A percentile compares a stretch with the other conserved stretches of the same genome.
These are phyloP conservation scores for Colletotrichum gigasporum DNA, from an alignment of 2,329 filamentous ascomycete genomes.

Conservation along the genomic window DNA sequence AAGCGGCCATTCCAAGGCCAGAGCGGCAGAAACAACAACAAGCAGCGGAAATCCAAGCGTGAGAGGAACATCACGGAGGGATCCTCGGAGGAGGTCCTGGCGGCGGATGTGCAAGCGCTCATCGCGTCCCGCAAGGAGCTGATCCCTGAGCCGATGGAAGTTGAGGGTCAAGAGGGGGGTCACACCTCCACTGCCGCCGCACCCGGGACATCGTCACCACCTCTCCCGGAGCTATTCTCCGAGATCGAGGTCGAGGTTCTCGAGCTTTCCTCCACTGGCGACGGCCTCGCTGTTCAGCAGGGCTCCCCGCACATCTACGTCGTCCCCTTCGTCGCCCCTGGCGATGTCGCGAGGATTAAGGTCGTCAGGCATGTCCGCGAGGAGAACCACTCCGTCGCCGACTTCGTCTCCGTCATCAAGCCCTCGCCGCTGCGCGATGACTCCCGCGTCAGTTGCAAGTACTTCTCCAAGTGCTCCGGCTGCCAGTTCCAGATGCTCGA, in stretches of 20 bases:
- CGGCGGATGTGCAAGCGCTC: conserved; percentile 68
- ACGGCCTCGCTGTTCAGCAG: conserved; percentile 81
- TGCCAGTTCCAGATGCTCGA: conserved; percentile 98
- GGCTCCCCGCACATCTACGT: conserved; percentile 77
- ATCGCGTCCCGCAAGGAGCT: conserved; percentile 52
- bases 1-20: conserved; percentile 32
- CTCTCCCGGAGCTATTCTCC: conserved; percentile 72
- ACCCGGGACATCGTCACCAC: conserved; percentile 11
- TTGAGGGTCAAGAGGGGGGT: conserved; percentile 33
- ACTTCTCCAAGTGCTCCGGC: conserved; percentile 88
- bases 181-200: conserved; percentile 33
- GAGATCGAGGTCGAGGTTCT: conserved; percentile 86
- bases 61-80: conserved; percentile 69
- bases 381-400: conserved; percentile 78
- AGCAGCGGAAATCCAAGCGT: conserved; percentile 64
- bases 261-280: conserved; percentile 89
- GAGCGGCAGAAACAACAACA: conserved; percentile 35
- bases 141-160: conserved; percentile 38
- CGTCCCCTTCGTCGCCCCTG: conserved; percentile 88
- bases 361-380: conserved; percentile 76
- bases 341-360: conserved; percentile 82
- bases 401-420: conserved; percentile 81
- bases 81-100: conserved; percentile 73
- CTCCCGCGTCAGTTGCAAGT: conserved; percentile 79
- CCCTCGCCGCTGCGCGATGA: conserved; percentile 83